Evolutionary conservation across 2,329 filamentous ascomycete genomes (phyloP).

Genomic region (Xylariaceae sp.): DNA sequence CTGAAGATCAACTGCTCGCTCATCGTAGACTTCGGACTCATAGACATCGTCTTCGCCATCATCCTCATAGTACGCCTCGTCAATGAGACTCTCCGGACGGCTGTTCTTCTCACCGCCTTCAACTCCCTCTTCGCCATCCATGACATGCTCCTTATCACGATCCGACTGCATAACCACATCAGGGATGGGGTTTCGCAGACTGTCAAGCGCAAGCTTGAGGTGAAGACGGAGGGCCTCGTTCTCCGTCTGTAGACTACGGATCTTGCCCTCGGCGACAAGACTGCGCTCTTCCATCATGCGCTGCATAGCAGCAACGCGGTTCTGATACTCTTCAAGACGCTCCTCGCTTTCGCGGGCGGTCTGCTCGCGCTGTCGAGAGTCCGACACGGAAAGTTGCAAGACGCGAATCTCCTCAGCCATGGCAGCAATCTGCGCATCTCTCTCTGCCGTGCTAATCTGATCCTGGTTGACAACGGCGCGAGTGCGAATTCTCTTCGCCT

Average conservation of each 20-base stretch:
- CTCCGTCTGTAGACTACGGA: constrained; percentile 80
- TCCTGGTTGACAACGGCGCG: constrained; percentile 94
- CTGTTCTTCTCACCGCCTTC: constrained; percentile 35
- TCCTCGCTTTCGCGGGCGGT: constrained; percentile 71
- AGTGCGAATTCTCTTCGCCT: constrained; percentile 95
- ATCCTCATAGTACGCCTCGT: constrained; percentile 57
- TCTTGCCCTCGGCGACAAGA: constrained; percentile 89
- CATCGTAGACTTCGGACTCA: constrained; percentile 41
- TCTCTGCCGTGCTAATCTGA: constrained; percentile 82
- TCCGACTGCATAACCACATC: constrained; percentile 39
- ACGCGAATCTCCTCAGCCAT: constrained; percentile 93
- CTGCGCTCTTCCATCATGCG: constrained; percentile 92
- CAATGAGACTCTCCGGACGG: constrained; percentile 33
- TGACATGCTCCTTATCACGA: constrained; percentile 32
- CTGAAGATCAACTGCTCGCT: constrained; percentile 63
- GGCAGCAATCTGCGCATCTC: constrained; percentile 86
- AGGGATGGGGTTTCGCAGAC: constrained; percentile 87
- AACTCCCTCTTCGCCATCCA: constrained; percentile 27
- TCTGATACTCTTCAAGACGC: constrained; percentile 89
- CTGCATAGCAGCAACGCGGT: constrained; percentile 83
- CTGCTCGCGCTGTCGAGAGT: constrained; percentile 63
- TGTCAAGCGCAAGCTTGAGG: constrained; percentile 77
- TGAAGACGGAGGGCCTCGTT: constrained; percentile 87
- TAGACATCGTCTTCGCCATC: constrained; percentile 45
- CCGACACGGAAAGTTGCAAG: constrained; percentile 70